These are phyloP conservation scores for Gomphus bonarii DNA, from an alignment of 1,284 basidiomycete genomes.

Conservation along the genomic window DNA sequence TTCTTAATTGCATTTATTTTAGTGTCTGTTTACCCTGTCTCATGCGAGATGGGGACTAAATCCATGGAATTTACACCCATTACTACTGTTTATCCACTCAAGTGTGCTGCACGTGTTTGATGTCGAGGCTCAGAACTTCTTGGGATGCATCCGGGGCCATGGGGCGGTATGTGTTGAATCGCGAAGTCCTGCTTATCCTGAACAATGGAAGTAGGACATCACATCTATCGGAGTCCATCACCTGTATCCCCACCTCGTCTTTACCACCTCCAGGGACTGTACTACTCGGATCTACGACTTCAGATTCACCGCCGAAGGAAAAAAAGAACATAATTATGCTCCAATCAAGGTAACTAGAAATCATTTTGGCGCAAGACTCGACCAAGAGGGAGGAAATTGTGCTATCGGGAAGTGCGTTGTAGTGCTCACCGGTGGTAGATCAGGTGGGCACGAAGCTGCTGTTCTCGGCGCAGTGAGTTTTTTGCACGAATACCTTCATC, in stretches of 20 bases:
- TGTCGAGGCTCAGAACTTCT: constrained; percentile 26
- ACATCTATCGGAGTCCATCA: constrained; percentile 58
- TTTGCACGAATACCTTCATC: not conserved
- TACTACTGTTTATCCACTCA: constrained; percentile 42
- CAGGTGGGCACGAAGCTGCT: constrained; percentile 60
- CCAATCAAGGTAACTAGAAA: not conserved
- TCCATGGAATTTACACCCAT: constrained; percentile 36
- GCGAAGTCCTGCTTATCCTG: constrained; percentile 8
- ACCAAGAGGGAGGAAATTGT: not conserved
- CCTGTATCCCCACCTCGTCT: constrained; percentile 42
- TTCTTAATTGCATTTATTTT: not conserved
- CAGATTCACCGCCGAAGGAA: constrained; percentile 12
- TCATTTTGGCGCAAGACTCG: not conserved
- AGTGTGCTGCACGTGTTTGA: constrained; percentile 46
- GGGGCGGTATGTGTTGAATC: constrained; percentile 42
- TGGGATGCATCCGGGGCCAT: constrained; percentile 50
- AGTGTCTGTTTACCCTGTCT: not conserved
- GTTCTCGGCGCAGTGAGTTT: constrained; percentile 50
- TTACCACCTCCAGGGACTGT: constrained; percentile 59
- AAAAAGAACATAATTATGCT: not conserved
- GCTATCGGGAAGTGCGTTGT: constrained; percentile 44
- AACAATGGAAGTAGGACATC: constrained; percentile 36
- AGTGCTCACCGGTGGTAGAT: constrained; percentile 53
- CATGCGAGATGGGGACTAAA: constrained; percentile 47
- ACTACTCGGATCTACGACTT: constrained; percentile 58